Evolutionary conservation across 345 rosid species (phyloP), one percentile per base, ranked within the genome.

Genomic region (Conringia planisiliqua): DNA sequence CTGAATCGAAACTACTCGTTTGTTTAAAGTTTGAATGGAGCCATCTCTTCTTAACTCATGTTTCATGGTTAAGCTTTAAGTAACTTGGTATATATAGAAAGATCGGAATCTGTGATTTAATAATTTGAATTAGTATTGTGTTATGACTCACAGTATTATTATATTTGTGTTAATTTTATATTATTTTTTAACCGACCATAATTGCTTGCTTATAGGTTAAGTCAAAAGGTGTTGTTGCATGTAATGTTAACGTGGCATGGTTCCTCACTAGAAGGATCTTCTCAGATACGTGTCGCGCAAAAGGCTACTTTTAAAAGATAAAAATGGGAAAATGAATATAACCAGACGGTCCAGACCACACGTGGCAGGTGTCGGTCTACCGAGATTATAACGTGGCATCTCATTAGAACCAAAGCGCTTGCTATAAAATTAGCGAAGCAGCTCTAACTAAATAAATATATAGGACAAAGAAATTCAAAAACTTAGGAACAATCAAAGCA

Each of bases 331-430:
- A 24, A 24, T 59, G 26, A 54, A 42, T 14, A 20, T 22, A 14
- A n/a, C n/a, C n/a, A n/a, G n/a, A n/a, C n/a, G n/a, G n/a, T n/a
- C 44, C 2, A 54, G 2, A 72, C 12, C 18, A 16, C 7, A 63
- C 71, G 71, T 73, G 71, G 71, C 71, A 55, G 14, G 13, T 55
- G 2, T 33, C 42, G n/a, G 66, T 22, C 55, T 10, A 32, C 9
- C 71, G 42, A 52, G 1, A 11, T 43, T 6, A 65, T 43, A 24
- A 69, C 74, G 84, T 81, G 81, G 70, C 73, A 63, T 64, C 42
- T 52, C 38, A 10, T 3, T 54, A 20, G n/a, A 52, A 36, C 65
- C 60, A 69, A 35, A 76, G 67, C 20, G 38, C 43, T 63, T 35
- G 33, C 75, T 76, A 76, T 70, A 76, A 70, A 57, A 26, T 1